These are phyloP conservation scores for Ophidiomyces ophidiicola DNA, from an alignment of 2,329 filamentous ascomycete genomes.

Conservation along the genomic window DNA sequence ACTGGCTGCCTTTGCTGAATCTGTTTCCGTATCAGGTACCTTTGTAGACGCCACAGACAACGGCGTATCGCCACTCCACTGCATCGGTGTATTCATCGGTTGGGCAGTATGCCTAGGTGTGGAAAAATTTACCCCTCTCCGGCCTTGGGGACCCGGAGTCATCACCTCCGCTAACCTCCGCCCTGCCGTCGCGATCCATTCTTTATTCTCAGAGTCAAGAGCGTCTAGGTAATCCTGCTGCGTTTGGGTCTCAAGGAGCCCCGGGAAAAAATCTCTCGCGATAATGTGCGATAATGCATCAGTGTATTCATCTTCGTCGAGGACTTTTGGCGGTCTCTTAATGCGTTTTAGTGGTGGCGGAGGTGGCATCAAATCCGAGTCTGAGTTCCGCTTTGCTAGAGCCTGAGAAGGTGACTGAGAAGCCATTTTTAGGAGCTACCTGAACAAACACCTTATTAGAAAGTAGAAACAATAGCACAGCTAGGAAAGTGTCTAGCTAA, in stretches of 20 bases:
- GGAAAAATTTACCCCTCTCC: constrained; percentile 28
- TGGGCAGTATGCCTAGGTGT: constrained; percentile 17
- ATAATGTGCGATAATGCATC: constrained; percentile 87
- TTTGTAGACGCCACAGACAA: constrained; percentile 25
- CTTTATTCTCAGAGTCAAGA: constrained; percentile 67
- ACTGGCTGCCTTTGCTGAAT: constrained; percentile 29
- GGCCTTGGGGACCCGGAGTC: constrained; percentile 52
- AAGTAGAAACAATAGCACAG: too few relatives aligned
- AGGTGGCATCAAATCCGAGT: constrained; percentile 65
- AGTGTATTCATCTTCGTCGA: constrained; percentile 91
- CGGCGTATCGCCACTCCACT: constrained; percentile 63
- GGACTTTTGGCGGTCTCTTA: constrained; percentile 73
- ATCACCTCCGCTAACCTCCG: constrained; percentile 62
- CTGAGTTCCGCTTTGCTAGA: constrained; percentile 26
- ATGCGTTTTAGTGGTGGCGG: constrained; percentile 77
- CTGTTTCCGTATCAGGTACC: constrained; percentile 26
- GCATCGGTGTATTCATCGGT: constrained; percentile 47
- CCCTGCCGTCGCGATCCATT: constrained; percentile 76
- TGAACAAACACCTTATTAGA: too few relatives aligned
- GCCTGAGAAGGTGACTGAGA: constrained; percentile 20
- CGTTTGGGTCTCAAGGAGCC: constrained; percentile 69
- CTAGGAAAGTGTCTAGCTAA: constrained; percentile 19
- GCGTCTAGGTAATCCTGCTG: constrained; percentile 90
- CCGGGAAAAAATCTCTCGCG: constrained; percentile 91
- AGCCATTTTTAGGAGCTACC: constrained; percentile 17